Base-by-base conservation (phyloP, 2,329 filamentous ascomycete species). In the Xylogone sp. region DNA sequence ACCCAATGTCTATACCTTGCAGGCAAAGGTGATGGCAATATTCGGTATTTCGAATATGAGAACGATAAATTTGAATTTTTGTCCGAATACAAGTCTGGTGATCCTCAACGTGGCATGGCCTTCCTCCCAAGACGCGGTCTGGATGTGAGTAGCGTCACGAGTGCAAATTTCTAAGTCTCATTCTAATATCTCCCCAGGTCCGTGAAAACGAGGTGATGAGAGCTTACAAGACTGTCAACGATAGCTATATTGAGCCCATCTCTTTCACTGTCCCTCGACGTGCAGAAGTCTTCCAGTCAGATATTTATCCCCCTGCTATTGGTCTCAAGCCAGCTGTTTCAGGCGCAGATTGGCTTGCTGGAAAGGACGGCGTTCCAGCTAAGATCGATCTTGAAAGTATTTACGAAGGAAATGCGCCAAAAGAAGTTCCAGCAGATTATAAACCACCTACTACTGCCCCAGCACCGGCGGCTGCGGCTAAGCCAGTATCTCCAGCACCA, bases 11-110 rank as follows among this genome's bases (percentile, higher is more conserved):
- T 99, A 65, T 99, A 97, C 72, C 81, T 99, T 67, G 94, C 94
- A 64, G 94, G 94, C 68, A 97, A 97, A 77, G 94, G 93, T 71
- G 94, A 99, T 68, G 94, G 94, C 65, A 99, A 99, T 73, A 99
- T 99, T 67, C 92, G 94, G 58, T 99, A 99, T 79, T 99, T 89
- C 70, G 94, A 99, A 73, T 96, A 95, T 66, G 89, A 95, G 68
- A 96, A 97, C 73, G 93, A 97, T 78, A 97, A 97, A 72, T 97
- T 99, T 68, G 93, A 99, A 72, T 96, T 89, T 71, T 76, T 99
- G 50, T 95, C 91, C 57, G 93, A 97, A 70, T 94, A 97, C 80
- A 96, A 97, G 74, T 97, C 94, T n/a, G 76, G 79, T 39, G 94
- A 99, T 59, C 93, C 94, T 27, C 94, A 99, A 74, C 84, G 94